Base-by-base conservation (phyloP, 31 red algal species). In the Asparagopsis taxiformis region DNA sequence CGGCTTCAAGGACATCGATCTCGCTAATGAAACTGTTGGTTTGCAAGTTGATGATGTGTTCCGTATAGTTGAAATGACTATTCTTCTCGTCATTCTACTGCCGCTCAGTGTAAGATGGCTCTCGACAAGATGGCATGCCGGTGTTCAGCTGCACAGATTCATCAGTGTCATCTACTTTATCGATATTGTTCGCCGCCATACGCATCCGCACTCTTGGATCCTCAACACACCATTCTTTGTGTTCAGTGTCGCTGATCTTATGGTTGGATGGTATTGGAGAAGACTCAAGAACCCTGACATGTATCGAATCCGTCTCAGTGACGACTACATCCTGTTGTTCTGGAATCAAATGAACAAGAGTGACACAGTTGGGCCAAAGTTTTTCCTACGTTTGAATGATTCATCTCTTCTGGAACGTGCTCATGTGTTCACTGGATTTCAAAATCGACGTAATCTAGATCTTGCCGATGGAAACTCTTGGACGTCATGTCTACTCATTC, bases 171-270 rank as follows among this genome's bases (percentile, higher is more conserved):
- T 68, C 9, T 85, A 85, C 29, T 85, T 85, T 31, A 75, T 85
- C 49, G 80, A 85, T 55, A 85, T 85, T 54, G 80, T 85, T 19
- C 80, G 80, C 24, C 68, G 80, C 0, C 80, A 85, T 56, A 85
- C 80, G 16, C 80, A 85, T 39, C 80, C 80, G 1, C 80, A 85
- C 57, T 75, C 69, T 39, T 85, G 80, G 80, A 65, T 85, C 49
- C 69, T 85, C n/a, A 85, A 85, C 70, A 85, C 80, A 3, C 80
- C 80, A 33, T 85, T 85, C 43, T 85, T 85, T 32, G 30, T 85
- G 8, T 21, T 25, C 8, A 75, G 80, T 69, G 29, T 85, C 16
- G 60, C 37, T 13, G 80, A 85, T 41, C 36, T 66, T 11, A 28
- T 65, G 20, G 55, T 75, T 35, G 80, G 80, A 13, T 28, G 49